Evolutionary conservation across 306 rosid genomes (phyloP).

Genomic region (Prosopis cineraria): DNA sequence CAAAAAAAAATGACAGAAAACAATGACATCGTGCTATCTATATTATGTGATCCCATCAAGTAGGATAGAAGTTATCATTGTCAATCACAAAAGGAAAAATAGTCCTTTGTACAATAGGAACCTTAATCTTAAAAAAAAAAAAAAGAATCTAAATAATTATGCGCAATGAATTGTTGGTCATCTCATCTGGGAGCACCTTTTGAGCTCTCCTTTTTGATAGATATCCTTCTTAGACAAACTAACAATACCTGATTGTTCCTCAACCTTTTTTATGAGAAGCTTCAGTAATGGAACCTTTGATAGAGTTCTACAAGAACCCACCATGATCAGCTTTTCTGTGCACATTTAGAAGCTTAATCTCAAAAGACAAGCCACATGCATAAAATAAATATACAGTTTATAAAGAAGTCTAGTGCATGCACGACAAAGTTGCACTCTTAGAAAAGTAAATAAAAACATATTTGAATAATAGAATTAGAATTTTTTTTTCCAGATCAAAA

Average conservation of each 20-base stretch:
- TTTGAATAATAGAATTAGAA: too few species aligned
- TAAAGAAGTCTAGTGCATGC: too few species aligned
- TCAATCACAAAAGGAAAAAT: too few species aligned
- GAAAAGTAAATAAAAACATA: too few species aligned
- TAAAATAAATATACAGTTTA: neutral
- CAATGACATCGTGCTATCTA: too few species aligned
- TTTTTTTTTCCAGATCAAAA: neutral
- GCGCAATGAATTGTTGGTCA: slow-evolving; percentile 26
- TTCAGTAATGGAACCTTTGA: slow-evolving; percentile 73
- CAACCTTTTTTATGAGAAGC: slow-evolving; percentile 87
- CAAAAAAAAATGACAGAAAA: too few species aligned
- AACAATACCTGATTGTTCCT: slow-evolving; percentile 75
- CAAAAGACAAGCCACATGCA: neutral
- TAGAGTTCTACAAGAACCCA: slow-evolving; percentile 82
- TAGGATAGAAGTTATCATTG: too few species aligned
- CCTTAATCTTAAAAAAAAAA: neutral
- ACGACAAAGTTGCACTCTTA: too few species aligned
- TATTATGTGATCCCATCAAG: too few species aligned
- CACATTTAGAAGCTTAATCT: neutral
- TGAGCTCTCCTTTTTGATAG: slow-evolving; percentile 44
- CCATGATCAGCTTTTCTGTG: slow-evolving; percentile 88
- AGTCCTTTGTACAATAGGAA: neutral
- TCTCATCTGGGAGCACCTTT: slow-evolving; percentile 59
- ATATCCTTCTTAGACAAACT: slow-evolving; percentile 60
- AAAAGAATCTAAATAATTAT: slow-evolving; percentile 5